Base-by-base conservation (phyloP, 2,329 filamentous ascomycete species). In the Phaeosphaeria sp. region DNA sequence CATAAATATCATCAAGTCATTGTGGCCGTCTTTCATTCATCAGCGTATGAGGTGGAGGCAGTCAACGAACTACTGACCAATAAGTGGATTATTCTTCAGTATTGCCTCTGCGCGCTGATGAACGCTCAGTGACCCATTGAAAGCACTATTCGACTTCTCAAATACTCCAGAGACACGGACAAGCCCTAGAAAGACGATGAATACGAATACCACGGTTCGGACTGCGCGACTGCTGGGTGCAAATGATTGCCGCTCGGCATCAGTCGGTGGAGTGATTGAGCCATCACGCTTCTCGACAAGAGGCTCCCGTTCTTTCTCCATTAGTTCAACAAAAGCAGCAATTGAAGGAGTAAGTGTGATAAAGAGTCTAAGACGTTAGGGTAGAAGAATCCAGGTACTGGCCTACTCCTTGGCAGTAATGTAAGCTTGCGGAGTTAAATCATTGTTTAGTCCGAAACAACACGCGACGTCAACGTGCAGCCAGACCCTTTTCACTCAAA, bases 1-100 rank as follows among this genome's bases (percentile, higher is more conserved):
- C 52, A 97, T 82, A 25, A 89, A 77, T 41, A 95, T 89, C 21
- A 94, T 85, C 49, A 98, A 83, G 74, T 98, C 94, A 78, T 96
- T 90, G 74, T 97, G 93, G 0, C 93, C 93, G 77, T 97, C 93
- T 93, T 63, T 1, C 1, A 13, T 4, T 42, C 20, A 54, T 77
- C 46, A 75, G 70, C 54, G n/a, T n/a, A n/a, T n/a, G n/a, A 25
- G 30, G 2, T 25, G 17, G 17, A 25, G n/a, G 33, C 41, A 20
- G n/a, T n/a, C 20, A 23, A 46, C 33, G n/a, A 30, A 51, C 27
- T 39, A 60, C 69, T 54, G 27, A 79, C 78, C 78, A 62, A 80
- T 79, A 41, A 79, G 68, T 4, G 78, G 78, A 43, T 78, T 78
- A 10, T 77, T 60, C 17, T 63, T 69, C 47, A 80, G 44, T 2